Evolutionary conservation across 208 protist genomes (phyloP).

Genomic region (Crithidia bombi): DNA sequence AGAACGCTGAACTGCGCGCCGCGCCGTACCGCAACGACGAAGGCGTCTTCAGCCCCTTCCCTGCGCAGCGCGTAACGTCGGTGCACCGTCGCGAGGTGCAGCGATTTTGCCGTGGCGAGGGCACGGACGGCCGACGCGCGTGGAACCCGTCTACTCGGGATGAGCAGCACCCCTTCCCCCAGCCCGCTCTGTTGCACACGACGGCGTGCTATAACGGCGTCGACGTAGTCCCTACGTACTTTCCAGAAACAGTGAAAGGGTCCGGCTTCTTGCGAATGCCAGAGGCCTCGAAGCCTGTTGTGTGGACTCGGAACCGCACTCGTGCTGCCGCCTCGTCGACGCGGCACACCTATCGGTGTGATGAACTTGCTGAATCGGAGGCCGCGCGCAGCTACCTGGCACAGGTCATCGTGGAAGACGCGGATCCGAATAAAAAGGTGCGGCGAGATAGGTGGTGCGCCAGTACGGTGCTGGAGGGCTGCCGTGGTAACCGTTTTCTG

Average conservation of each 20-base stretch:
- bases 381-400: slow-evolving; percentile 57
- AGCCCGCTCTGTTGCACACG: slow-evolving; percentile 61
- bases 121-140: slow-evolving; percentile 34
- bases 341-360: slow-evolving; percentile 45
- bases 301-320: slow-evolving; percentile 40
- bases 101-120: slow-evolving; percentile 38
- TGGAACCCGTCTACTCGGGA: slow-evolving; percentile 75
- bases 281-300: slow-evolving; percentile 18
- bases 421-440: slow-evolving; percentile 36
- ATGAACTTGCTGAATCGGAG: slow-evolving; percentile 30
- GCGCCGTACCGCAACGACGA: slow-evolving; percentile 31
- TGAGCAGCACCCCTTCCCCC: slow-evolving; percentile 79
- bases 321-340: slow-evolving; percentile 22
- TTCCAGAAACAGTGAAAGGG: slow-evolving; percentile 59
- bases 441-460: slow-evolving; percentile 49
- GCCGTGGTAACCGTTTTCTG: slow-evolving; percentile 30
- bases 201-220: slow-evolving; percentile 62
- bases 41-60: slow-evolving; percentile 55
- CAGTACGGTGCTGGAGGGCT: slow-evolving; percentile 34
- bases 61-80: slow-evolving; percentile 10
- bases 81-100: slow-evolving; percentile 53
- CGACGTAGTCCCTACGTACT: slow-evolving; percentile 56
- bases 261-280: slow-evolving; percentile 40
- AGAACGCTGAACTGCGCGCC: not conserved
- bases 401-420: slow-evolving; percentile 46